Conservation (phyloP, 148 eudicot genomes). For the Salicornia ramosissima region DNA sequence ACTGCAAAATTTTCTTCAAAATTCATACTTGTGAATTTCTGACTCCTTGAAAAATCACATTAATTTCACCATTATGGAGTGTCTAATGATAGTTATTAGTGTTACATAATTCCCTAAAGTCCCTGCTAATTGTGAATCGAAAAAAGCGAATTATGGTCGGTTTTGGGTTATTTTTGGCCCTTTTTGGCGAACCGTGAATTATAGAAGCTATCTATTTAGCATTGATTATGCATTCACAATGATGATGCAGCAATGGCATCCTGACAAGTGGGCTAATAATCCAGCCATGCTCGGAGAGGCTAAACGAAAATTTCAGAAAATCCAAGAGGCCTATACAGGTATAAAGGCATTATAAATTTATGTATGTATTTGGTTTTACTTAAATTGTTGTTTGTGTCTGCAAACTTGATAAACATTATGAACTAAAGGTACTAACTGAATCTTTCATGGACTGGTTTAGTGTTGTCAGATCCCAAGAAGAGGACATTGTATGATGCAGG, state of each 20-base stretch:
- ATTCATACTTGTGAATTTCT: background rate
- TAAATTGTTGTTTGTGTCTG: background rate
- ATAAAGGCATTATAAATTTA: background rate
- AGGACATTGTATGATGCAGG: slow-evolving; percentile 72
- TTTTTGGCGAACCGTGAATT: no score
- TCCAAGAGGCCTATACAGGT: slow-evolving; percentile 96
- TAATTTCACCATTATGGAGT: no score
- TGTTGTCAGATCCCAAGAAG: slow-evolving; percentile 60
- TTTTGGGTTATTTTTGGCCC: no score
- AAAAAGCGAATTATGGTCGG: no score
- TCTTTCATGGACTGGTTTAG: slow-evolving; percentile 35
- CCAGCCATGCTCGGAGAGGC: slow-evolving; percentile 60
- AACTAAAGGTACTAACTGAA: background rate
- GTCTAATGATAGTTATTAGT: no score
- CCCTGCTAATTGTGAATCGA: no score
- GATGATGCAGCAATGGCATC: slow-evolving; percentile 80
- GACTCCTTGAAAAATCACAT: background rate
- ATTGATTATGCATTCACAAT: no score
- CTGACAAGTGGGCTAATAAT: slow-evolving; percentile 60
- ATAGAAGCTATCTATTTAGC: no score
- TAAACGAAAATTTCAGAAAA: slow-evolving; percentile 70
- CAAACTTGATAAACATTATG: background rate
- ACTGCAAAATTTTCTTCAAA: background rate
- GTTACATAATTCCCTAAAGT: no score
- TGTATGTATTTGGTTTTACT: background rate